Evolutionary conservation across 208 protist species (phyloP), one percentile per base, ranked within the genome.

Genomic region (Angomonas ambiguus): DNA sequence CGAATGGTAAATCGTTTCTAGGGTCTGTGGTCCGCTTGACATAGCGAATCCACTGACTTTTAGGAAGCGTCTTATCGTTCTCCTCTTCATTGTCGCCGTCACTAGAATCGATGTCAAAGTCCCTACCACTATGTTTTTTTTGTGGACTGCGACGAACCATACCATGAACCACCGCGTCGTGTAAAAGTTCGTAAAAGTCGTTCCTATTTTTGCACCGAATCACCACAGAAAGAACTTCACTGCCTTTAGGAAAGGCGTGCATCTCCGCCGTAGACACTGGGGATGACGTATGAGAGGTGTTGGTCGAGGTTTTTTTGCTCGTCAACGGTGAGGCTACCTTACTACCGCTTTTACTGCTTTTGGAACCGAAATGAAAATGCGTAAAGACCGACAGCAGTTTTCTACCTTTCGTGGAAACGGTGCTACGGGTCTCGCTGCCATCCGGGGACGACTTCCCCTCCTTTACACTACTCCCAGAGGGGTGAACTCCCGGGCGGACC

Each of bases 11-110:
- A 20, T 48, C 48, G 60, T 74, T 72, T 16, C 67, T 67, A n/a
- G 76, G 76, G 60, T 82, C 72, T 45, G 18, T 20, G 24, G 3
- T 31, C 42, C 72, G 55, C 48, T 62, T 70, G 0, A 88, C 51
- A 38, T 73, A 81, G 6, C 71, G 62, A 51, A 72, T 53, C 79
- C 79, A 85, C 11, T 62, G 28, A 24, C 30, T 27, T n/a, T 32
- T 27, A 10, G 2, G 8, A 2, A 41, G 56, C 51, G 24, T 27
- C 2, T 2, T 10, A 16, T 58, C 51, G 24, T 31, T 27, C 4
- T 62, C 31, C 56, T 45, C 56, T 30, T 31, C 53, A 3, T 30
- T 30, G 53, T 59, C 53, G 25, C 53, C 33, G 56, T 62, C 56
- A 32, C 24, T 35, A 24, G 25, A 13, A 20, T 24, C 20, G 24